phyloP scores from a whole-genome alignment of 2,329 filamentous ascomycete genomes.

The Metarhizium anisopliae region DNA sequence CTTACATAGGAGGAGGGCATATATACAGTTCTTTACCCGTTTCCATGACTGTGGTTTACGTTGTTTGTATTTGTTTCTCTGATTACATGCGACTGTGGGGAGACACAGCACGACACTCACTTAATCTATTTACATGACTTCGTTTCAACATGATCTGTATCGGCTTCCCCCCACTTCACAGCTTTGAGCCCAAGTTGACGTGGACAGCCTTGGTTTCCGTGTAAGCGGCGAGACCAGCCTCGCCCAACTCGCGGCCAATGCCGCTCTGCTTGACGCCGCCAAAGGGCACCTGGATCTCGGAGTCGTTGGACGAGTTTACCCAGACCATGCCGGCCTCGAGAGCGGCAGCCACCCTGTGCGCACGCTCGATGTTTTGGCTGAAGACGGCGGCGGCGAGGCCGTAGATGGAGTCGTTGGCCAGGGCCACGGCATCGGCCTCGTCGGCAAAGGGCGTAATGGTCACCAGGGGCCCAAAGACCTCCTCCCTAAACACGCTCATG shows the following conservation, averaged over 20 bases:
- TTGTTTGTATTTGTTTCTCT: too few species aligned
- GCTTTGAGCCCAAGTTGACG: conserved; percentile 20
- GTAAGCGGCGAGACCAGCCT: conserved; percentile 35
- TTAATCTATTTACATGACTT: too few species aligned
- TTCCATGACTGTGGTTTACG: too few species aligned
- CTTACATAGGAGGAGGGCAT: too few species aligned
- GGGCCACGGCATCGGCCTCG: conserved; percentile 30
- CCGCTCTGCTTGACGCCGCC: conserved; percentile 40
- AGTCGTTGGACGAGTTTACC: conserved; percentile 40
- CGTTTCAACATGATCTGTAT: too few species aligned
- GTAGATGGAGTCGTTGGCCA: conserved; percentile 46
- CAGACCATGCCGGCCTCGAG: conserved; percentile 53
- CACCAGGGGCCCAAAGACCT: conserved; percentile 37
- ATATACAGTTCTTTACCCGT: too few species aligned
- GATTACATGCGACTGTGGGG: too few species aligned
- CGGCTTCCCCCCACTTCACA: conserved; percentile 12
- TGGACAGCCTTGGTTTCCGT: conserved; percentile 33
- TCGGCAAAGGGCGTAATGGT: conserved; percentile 32
- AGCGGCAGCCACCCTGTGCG: conserved; percentile 40
- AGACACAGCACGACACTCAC: too few species aligned
- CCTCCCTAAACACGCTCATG: conserved; percentile 37
- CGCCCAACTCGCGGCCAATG: conserved; percentile 36
- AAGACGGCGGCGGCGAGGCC: conserved; percentile 55
- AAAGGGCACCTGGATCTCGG: conserved; percentile 34
- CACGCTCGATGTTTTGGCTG: conserved; percentile 44